Percentiles rank a stretch among this genome's conserved stretches.
Conservation (phyloP, 371 early-diverging fungal genomes). For the Actinomucor elegans region DNA sequence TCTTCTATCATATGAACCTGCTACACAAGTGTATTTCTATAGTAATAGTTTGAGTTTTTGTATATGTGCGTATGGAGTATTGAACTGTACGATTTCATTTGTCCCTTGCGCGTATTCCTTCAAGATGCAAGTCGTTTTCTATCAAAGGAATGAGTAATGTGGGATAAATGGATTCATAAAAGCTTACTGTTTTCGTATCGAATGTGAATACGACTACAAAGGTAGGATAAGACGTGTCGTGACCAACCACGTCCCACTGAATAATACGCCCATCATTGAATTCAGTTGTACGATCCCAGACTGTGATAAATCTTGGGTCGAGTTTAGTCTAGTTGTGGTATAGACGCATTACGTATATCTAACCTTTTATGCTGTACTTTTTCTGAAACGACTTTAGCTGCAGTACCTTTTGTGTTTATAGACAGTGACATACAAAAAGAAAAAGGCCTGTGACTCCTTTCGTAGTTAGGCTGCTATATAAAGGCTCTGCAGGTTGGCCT, state of each 20-base stretch:
- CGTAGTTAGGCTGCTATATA: not conserved
- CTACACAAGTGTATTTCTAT: slow-evolving; percentile 60
- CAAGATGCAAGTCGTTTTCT: slow-evolving; percentile 60
- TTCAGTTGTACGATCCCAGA: slow-evolving; percentile 59
- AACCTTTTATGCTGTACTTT: slow-evolving; percentile 42
- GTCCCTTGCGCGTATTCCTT: slow-evolving; percentile 68
- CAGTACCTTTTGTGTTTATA: slow-evolving; percentile 47
- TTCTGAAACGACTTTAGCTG: slow-evolving; percentile 38
- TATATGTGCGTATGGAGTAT: not conserved
- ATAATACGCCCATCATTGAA: slow-evolving; percentile 56
- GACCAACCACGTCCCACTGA: slow-evolving; percentile 63
- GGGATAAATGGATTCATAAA: too few relatives aligned
- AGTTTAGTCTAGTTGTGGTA: too few relatives aligned
- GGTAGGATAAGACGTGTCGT: slow-evolving; percentile 47
- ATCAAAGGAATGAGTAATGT: too few relatives aligned
- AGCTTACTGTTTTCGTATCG: slow-evolving; percentile 37
- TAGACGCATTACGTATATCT: too few relatives aligned
- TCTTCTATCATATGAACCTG: slow-evolving; percentile 56
- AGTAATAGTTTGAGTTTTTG: not conserved
- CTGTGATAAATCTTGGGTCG: slow-evolving; percentile 46
- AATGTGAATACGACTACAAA: slow-evolving; percentile 50
- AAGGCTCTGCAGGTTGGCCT: not conserved
- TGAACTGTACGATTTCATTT: slow-evolving; percentile 51
- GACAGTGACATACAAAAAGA: slow-evolving; percentile 15
- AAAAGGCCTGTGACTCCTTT: too few relatives aligned